Base-by-base conservation (phyloP, 202 grass and related monocot genomes). In the Zoysia matrella region DNA sequence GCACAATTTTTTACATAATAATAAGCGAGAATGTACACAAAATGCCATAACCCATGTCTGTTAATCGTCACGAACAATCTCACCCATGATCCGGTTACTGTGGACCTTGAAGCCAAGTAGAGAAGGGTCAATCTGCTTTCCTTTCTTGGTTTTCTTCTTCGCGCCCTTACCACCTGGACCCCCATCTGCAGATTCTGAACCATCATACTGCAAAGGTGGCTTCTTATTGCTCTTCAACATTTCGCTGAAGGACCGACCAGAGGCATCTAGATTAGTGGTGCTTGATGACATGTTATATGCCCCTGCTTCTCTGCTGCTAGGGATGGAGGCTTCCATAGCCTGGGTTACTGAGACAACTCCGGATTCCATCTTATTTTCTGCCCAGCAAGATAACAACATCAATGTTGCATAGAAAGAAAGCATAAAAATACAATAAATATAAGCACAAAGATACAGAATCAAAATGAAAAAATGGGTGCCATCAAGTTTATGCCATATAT, bases 51-150 rank as follows among this genome's bases (percentile, higher is more conserved):
- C 49, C 52, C 9, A 73, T 7, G 43, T 42, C 18, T 69, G 62
- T 76, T 72, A 92, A 76, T 96, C 93, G 47, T 99, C 91, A 5
- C 96, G 90, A 67, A 96, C 89, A 77, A 99, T 99, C 93, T 99
- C 96, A 7, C 96, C 96, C 96, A 99, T 90, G 72, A 99, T 99
- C 61, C 96, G 87, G 78, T 99, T 99, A 80, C 96, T 99, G 78
- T 96, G 93, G 83, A 99, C 93, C 75, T 99, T 99, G 82, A 99
- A 99, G 60, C 96, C 96, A 9, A 99, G 87, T 69, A 99, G 96
- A 36, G 96, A 93, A 5, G 93, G 96, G 76, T 99, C 96, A 10
- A 99, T 99, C 72, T 99, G 96, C 49, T 90, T 90, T 52, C 96
- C 96, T 82, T 94, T 99, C 91, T 99, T 99, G 3, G 89, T 65